These are phyloP conservation scores for Ajuga reptans DNA, from an alignment of 305 asterid genomes.

Conservation along the genomic window DNA sequence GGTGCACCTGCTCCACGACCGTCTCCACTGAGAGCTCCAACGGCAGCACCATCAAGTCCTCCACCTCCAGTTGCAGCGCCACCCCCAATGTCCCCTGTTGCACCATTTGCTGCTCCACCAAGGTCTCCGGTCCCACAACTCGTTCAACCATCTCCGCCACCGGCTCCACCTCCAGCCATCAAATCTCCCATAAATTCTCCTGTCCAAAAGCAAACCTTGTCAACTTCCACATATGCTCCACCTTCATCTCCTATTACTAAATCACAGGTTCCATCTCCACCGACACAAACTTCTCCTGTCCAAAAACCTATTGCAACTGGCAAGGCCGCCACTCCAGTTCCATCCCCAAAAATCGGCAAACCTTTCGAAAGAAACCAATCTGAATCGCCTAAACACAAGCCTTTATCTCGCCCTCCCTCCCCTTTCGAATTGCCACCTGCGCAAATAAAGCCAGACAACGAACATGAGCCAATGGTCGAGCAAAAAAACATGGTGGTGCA, in stretches of 20 bases:
- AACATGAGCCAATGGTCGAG: slow-evolving; percentile 20
- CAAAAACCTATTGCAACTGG: slow-evolving; percentile 11
- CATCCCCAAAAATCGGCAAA: slow-evolving; percentile 38
- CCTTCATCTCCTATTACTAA: slow-evolving; percentile 30
- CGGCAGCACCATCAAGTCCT: neutral
- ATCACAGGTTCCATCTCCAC: slow-evolving; percentile 24
- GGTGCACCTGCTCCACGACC: neutral
- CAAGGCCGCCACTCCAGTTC: slow-evolving; percentile 10
- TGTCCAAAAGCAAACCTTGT: slow-evolving; percentile 6
- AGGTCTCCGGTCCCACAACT: slow-evolving; percentile 11
- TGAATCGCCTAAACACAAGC: slow-evolving; percentile 29
- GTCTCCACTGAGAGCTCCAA: neutral
- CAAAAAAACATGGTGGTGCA: slow-evolving; percentile 37
- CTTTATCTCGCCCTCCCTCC: slow-evolving; percentile 44
- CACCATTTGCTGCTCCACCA: neutral
- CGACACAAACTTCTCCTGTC: slow-evolving; percentile 23
- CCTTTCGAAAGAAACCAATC: slow-evolving; percentile 26
- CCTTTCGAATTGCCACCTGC: slow-evolving; percentile 53
- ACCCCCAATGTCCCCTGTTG: neutral
- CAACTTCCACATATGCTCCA: slow-evolving; percentile 6
- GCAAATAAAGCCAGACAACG: slow-evolving; percentile 19
- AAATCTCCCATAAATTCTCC: slow-evolving; percentile 21
- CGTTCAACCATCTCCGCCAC: neutral
- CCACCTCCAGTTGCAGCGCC: neutral
- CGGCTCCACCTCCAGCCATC: neutral